Conservation (phyloP, 371 early-diverging fungal species). For the Apophysomyces variabilis region DNA sequence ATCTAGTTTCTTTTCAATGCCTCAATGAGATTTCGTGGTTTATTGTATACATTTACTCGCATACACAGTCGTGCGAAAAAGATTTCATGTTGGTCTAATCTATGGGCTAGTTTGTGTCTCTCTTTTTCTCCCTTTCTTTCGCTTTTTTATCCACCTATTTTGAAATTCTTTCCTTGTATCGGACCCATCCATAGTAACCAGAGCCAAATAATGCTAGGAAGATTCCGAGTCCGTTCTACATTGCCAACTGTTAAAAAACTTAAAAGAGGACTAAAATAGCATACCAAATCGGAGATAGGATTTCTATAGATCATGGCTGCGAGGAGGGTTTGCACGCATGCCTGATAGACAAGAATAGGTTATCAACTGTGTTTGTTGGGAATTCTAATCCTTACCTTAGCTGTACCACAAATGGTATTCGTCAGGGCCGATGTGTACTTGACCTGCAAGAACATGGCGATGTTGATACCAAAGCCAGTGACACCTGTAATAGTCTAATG, state of each 20-base stretch:
- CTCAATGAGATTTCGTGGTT: too few relatives aligned
- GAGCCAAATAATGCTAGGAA: slow-evolving; percentile 70
- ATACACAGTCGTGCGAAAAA: too few relatives aligned
- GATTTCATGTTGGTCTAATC: too few relatives aligned
- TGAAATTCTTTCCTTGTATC: slow-evolving; percentile 65
- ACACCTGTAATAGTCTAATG: slow-evolving; percentile 66
- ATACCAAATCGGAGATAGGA: slow-evolving; percentile 67
- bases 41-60: too few relatives aligned
- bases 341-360: slow-evolving; percentile 13
- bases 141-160: slow-evolving; percentile 26
- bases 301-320: slow-evolving; percentile 73
- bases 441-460: slow-evolving; percentile 79
- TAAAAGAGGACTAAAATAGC: slow-evolving; percentile 1
- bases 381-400: slow-evolving; percentile 39
- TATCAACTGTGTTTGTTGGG: neutral
- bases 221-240: slow-evolving; percentile 71
- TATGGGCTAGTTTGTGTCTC: neutral
- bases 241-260: too few relatives aligned
- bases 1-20: too few relatives aligned
- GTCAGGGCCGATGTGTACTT: slow-evolving; percentile 78
- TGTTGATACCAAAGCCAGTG: slow-evolving; percentile 77
- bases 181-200: slow-evolving; percentile 70
- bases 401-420: slow-evolving; percentile 81
- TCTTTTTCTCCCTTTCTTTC: neutral
- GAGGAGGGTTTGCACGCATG: slow-evolving; percentile 72